A percentile compares a stretch with the other conserved stretches of the same genome.
These are phyloP conservation scores for Fusarium torreyae DNA, from an alignment of 2,329 filamentous ascomycete species.

Conservation along the genomic window DNA sequence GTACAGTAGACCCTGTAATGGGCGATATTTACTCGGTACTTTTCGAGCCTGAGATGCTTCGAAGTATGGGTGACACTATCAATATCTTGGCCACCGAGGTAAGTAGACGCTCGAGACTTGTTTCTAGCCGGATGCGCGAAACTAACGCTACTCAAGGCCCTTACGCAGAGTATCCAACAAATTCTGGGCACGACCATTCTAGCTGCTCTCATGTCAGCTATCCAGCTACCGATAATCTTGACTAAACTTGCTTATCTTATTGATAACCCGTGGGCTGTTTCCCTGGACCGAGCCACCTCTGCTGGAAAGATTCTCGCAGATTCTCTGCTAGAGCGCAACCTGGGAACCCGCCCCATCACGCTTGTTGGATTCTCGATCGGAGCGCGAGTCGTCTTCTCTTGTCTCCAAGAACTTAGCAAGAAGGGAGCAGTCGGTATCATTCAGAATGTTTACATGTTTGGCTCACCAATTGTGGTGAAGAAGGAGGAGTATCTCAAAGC, in stretches of 20 bases:
- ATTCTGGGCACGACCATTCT: conserved; percentile 92
- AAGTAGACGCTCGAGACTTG: conserved; percentile 54
- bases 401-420: conserved; percentile 86
- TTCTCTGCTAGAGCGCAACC: conserved; percentile 90
- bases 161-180: conserved; percentile 97
- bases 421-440: conserved; percentile 89
- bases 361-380: conserved; percentile 96
- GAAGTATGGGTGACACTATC: conserved; percentile 98
- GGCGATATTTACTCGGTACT: conserved; percentile 96
- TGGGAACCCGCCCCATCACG: conserved; percentile 92
- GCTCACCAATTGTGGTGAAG: conserved; percentile 91
- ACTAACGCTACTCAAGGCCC: conserved; percentile 70
- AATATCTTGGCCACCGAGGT: conserved; percentile 98
- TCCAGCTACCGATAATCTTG: conserved; percentile 92
- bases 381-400: conserved; percentile 92
- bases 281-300: conserved; percentile 87
- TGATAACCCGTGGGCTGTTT: conserved; percentile 99
- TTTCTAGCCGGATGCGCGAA: not conserved
- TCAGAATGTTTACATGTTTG: conserved; percentile 96
- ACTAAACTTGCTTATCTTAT: conserved; percentile 97
- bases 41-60: conserved; percentile 98
- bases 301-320: conserved; percentile 95
- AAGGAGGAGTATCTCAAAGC: conserved; percentile 89
- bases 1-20: conserved; percentile 97
- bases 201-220: conserved; percentile 89